A percentile compares a stretch with the other conserved stretches of the same genome.
Conservation (phyloP, 331 rosid species). For the Erythrophleum ivorense region DNA sequence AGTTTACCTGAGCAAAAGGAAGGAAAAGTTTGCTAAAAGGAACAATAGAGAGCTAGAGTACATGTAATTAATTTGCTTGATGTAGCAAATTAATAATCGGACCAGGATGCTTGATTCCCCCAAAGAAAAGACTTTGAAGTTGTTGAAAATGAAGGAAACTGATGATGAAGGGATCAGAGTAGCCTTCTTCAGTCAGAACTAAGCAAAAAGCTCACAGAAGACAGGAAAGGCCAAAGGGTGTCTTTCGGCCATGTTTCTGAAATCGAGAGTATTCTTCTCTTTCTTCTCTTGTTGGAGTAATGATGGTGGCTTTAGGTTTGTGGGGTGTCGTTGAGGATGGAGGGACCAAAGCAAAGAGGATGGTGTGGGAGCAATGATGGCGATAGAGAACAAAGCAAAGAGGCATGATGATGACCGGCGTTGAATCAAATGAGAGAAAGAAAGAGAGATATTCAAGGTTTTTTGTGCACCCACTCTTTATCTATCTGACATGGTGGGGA, state of each 20-base stretch:
- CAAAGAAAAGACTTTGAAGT: constrained; percentile 11
- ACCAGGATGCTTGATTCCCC: constrained; percentile 96
- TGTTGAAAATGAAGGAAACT: too few relatives aligned
- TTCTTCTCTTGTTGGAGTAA: constrained; percentile 28
- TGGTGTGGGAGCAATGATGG: constrained; percentile 79
- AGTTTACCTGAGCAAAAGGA: constrained; percentile 31
- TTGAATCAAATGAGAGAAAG: constrained; percentile 36
- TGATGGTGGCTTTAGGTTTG: constrained; percentile 54
- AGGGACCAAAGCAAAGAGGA: constrained; percentile 33
- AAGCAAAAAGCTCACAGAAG: constrained; percentile 9
- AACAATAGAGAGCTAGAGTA: constrained; percentile 3
- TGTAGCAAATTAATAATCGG: constrained; percentile 74
- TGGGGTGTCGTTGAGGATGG: constrained; percentile 37
- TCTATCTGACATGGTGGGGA: constrained; percentile 46
- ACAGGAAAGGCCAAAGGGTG: neutral
- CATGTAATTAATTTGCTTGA: constrained; percentile 51
- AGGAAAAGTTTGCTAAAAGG: neutral
- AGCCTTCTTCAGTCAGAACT: constrained; percentile 28
- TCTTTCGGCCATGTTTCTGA: constrained; percentile 17
- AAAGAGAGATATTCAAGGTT: constrained; percentile 64
- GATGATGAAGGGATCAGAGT: constrained; percentile 6
- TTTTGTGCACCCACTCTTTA: constrained; percentile 41
- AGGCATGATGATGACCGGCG: constrained; percentile 59
- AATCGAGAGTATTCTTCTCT: neutral
- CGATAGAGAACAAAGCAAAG: constrained; percentile 54